Evolutionary conservation across 306 rosid species (phyloP).

Genomic region (Prunus armeniaca): DNA sequence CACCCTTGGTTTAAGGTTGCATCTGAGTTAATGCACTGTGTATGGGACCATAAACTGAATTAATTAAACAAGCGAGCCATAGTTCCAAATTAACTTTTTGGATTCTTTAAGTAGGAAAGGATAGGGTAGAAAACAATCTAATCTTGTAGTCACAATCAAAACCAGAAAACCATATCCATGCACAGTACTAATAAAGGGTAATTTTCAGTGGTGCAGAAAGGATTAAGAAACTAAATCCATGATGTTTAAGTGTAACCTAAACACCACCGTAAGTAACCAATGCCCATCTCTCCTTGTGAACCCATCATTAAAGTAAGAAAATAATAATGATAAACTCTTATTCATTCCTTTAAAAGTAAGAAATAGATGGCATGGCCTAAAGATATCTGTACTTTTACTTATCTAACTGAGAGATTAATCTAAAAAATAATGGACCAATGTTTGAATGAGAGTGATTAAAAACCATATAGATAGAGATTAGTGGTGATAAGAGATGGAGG

Average conservation of each 20-base stretch:
- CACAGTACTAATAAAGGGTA: background rate
- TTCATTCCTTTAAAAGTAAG: conserved; percentile 2
- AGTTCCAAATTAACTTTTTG: background rate
- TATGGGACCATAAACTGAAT: background rate
- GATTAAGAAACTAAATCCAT: conserved; percentile 1
- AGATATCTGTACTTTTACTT: background rate
- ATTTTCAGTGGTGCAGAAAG: background rate
- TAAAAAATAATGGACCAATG: background rate
- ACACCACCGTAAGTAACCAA: background rate
- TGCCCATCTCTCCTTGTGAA: background rate
- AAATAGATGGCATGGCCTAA: background rate
- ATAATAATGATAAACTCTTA: background rate
- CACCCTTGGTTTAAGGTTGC: background rate
- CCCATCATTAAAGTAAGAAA: background rate
- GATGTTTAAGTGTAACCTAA: background rate
- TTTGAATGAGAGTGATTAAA: background rate
- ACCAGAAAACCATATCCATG: background rate
- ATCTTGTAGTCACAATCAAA: background rate
- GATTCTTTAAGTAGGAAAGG: background rate
- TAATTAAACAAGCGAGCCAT: background rate
- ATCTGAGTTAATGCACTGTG: background rate
- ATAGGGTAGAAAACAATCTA: background rate
- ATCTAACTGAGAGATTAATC: background rate
- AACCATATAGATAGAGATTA: background rate
- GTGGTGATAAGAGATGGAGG: conserved; percentile 7